Evolutionary conservation across 2,329 filamentous ascomycete species (phyloP).

Genomic region (Scytalidium lignicola): DNA sequence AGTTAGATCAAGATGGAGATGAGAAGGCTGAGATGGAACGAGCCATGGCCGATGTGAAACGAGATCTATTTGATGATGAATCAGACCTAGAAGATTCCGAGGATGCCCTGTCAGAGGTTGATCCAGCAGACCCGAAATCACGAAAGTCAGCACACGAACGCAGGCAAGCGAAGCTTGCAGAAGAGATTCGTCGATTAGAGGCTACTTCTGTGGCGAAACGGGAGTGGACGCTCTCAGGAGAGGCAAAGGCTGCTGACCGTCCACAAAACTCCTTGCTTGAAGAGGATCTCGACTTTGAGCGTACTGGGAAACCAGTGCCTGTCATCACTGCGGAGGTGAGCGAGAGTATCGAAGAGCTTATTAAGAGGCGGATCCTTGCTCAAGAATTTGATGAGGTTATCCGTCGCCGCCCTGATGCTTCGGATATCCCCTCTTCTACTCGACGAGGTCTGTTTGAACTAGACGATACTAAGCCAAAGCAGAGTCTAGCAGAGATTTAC

Average conservation of each 20-base stretch:
- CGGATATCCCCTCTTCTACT: constrained; percentile 53
- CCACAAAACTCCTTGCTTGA: constrained; percentile 90
- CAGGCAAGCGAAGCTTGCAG: constrained; percentile 75
- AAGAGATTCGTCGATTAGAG: constrained; percentile 90
- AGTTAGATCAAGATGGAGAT: constrained; percentile 34
- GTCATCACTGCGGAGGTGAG: constrained; percentile 89
- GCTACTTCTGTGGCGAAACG: constrained; percentile 83
- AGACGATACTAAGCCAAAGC: constrained; percentile 80
- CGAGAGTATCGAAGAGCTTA: constrained; percentile 86
- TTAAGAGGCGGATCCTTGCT: constrained; percentile 87
- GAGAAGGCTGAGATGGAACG: constrained; percentile 67
- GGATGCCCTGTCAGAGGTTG: constrained; percentile 59
- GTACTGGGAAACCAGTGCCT: constrained; percentile 88
- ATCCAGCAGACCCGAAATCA: constrained; percentile 65
- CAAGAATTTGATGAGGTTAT: constrained; percentile 90
- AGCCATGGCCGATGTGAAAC: constrained; percentile 80
- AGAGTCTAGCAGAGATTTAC: constrained; percentile 87
- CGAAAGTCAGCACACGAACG: constrained; percentile 81
- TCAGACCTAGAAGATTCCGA: constrained; percentile 61
- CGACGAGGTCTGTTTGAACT: constrained; percentile 67
- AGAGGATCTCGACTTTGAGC: constrained; percentile 92
- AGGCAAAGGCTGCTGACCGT: constrained; percentile 75
- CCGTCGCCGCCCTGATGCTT: constrained; percentile 70
- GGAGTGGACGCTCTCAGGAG: constrained; percentile 84
- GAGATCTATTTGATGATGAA: constrained; percentile 82